These are phyloP conservation scores for Polytolypa hystricis DNA, from an alignment of 2,329 filamentous ascomycete genomes.

Conservation along the genomic window DNA sequence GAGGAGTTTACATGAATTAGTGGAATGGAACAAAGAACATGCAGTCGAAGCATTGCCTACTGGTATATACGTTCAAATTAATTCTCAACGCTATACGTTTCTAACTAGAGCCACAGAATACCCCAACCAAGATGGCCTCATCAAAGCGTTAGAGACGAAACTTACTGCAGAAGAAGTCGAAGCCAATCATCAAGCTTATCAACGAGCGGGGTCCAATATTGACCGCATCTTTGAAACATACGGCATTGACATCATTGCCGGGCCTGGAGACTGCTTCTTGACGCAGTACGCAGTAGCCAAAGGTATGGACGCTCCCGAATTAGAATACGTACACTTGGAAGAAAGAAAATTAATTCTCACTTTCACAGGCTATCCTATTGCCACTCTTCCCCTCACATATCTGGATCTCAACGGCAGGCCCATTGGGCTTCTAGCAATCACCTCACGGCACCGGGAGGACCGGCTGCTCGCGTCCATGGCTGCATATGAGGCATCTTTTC, in stretches of 20 bases:
- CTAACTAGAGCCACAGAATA: not conserved
- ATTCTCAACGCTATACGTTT: not conserved
- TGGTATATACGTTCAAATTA: not conserved
- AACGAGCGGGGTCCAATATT: not conserved
- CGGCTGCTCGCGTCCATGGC: slow-evolving; percentile 6
- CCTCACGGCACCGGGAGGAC: slow-evolving; percentile 6
- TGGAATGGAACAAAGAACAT: slow-evolving; percentile 2
- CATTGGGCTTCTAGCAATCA: slow-evolving; percentile 10
- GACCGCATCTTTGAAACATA: slow-evolving; percentile 8
- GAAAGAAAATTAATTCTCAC: too few species aligned
- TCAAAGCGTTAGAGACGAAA: not conserved
- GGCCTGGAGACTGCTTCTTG: slow-evolving; percentile 1
- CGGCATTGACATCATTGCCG: slow-evolving; percentile 4
- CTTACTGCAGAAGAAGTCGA: not conserved
- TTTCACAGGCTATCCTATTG: slow-evolving; percentile 11
- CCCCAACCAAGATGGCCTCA: slow-evolving; percentile 1
- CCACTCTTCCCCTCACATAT: slow-evolving; percentile 9
- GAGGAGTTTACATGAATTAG: slow-evolving; percentile 1
- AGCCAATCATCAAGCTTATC: not conserved
- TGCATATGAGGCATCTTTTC: slow-evolving; percentile 12
- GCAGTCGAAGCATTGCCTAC: slow-evolving; percentile 2
- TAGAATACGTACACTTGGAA: too few species aligned
- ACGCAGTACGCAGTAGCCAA: not conserved
- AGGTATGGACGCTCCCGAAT: not conserved
- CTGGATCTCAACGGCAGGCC: slow-evolving; percentile 12